These are phyloP conservation scores for Zoysia japonica DNA, from an alignment of 176 grass and related monocot species.

Conservation along the genomic window DNA sequence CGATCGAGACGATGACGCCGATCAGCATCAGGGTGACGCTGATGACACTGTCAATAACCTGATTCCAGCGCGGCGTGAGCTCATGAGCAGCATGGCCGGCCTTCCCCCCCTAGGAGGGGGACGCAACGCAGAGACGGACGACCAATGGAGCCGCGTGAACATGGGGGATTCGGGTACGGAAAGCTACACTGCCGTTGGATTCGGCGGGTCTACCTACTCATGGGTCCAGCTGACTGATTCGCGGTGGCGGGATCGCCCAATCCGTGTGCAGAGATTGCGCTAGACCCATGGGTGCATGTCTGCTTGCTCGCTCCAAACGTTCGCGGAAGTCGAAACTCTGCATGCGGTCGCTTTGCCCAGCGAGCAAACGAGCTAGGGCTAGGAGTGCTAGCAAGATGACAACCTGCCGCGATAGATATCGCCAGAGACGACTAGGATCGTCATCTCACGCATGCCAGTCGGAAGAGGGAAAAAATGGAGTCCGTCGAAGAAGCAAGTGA, in stretches of 20 bases:
- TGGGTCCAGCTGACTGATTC: background rate
- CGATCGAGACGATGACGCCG: slow-evolving; percentile 10
- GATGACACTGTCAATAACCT: background rate
- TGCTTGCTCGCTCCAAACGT: slow-evolving; percentile 21
- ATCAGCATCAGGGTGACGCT: slow-evolving; percentile 15
- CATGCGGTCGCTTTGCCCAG: slow-evolving; percentile 12
- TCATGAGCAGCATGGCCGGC: background rate
- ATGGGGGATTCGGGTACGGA: background rate
- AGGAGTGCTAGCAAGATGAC: background rate
- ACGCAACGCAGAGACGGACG: background rate
- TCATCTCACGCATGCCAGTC: background rate
- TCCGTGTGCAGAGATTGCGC: slow-evolving; percentile 30
- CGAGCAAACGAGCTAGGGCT: background rate
- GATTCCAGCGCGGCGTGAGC: slow-evolving; percentile 11
- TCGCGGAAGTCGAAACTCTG: slow-evolving; percentile 25
- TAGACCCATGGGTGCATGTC: slow-evolving; percentile 29
- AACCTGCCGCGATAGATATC: slow-evolving; percentile 2
- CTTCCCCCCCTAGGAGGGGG: no score
- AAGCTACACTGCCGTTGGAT: background rate
- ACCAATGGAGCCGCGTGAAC: slow-evolving; percentile 27
- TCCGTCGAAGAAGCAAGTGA: no score
- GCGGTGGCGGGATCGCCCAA: background rate
- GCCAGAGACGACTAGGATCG: background rate
- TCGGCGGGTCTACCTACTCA: background rate
- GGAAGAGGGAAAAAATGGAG: no score